Conservation (phyloP, 768 basidiomycete genomes). For the Xerocomellus dryophilus region DNA sequence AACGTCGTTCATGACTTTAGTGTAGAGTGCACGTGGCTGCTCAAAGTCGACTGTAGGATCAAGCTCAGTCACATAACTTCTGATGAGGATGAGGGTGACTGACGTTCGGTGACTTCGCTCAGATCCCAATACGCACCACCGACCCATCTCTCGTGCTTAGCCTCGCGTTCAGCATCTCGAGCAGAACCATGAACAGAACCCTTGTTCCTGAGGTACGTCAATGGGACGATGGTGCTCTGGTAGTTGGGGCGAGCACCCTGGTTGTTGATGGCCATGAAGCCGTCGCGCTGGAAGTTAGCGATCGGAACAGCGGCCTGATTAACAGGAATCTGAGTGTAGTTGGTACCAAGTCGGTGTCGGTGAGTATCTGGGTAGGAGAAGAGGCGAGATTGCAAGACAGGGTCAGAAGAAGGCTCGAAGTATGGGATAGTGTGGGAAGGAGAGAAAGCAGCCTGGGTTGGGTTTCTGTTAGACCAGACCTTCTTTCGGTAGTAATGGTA, state of each 20-base stretch:
- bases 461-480: conserved; percentile 4
- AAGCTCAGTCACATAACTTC: neutral
- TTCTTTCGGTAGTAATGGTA: conserved; percentile 26
- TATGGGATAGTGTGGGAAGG: conserved; percentile 87
- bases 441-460: conserved; percentile 66
- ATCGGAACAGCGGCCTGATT: conserved; percentile 74
- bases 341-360: conserved; percentile 75
- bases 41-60: conserved; percentile 69
- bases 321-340: conserved; percentile 86
- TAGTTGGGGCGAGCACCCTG: conserved; percentile 89
- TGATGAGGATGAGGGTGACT: conserved; percentile 28
- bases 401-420: conserved; percentile 87
- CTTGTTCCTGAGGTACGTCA: conserved; percentile 55
- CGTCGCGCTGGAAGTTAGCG: conserved; percentile 93
- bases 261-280: conserved; percentile 61
- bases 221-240: conserved; percentile 70
- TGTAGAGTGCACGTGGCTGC: conserved; percentile 72
- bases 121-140: conserved; percentile 67
- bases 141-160: conserved; percentile 71
- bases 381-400: conserved; percentile 89
- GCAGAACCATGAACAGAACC: conserved; percentile 42
- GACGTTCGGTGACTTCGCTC: conserved; percentile 77
- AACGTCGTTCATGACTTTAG: conserved; percentile 61
- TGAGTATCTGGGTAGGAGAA: conserved; percentile 94
- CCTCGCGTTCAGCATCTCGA: conserved; percentile 38